Conservation (phyloP, 2,329 filamentous ascomycete genomes). For the Aspergillus sp. region DNA sequence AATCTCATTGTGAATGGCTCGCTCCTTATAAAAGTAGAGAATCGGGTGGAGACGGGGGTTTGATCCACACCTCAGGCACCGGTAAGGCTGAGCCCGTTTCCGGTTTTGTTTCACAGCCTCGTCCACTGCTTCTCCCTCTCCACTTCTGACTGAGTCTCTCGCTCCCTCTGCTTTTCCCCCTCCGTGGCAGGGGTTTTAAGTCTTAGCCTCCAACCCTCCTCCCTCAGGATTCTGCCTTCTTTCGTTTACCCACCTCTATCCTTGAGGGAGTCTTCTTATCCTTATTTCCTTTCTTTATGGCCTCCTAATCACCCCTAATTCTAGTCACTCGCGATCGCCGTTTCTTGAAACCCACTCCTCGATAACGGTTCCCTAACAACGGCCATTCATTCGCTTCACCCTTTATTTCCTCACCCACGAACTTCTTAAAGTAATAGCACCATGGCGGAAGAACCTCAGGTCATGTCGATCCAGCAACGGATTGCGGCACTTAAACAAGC, state of each 20-base stretch:
- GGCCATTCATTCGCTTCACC: conserved; percentile 2
- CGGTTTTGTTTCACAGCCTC: not conserved
- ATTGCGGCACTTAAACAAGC: conserved; percentile 49
- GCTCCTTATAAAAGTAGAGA: no score
- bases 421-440: not conserved
- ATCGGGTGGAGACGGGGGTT: not conserved
- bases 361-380: not conserved
- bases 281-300: not conserved
- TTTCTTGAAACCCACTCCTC: not conserved
- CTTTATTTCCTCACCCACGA: not conserved
- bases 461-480: conserved; percentile 48
- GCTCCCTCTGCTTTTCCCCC: not conserved
- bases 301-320: not conserved
- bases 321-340: not conserved
- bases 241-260: not conserved
- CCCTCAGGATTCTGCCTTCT: not conserved
- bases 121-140: not conserved
- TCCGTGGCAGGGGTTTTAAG: not conserved
- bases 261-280: not conserved
- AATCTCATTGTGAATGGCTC: not conserved
- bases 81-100: not conserved
- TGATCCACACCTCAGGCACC: not conserved
- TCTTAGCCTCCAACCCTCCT: not conserved
- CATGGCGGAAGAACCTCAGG: conserved; percentile 47
- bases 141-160: not conserved